Conservation (phyloP, 139 green algal genomes). For the Chlorella sp. region DNA sequence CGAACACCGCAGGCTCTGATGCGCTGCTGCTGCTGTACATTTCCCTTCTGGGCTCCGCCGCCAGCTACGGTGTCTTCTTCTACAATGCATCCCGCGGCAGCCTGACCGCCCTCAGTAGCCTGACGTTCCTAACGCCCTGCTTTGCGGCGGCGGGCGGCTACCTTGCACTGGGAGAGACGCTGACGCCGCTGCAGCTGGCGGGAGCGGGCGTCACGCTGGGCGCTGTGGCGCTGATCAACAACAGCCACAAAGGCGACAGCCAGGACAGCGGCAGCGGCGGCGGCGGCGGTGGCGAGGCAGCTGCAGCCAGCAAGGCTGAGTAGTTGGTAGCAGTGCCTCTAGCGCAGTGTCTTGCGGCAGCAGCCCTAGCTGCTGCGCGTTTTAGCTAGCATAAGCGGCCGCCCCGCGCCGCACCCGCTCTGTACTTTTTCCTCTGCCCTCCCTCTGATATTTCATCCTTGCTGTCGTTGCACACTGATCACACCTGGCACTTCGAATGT, state of each 20-base stretch:
- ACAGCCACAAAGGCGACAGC: background rate
- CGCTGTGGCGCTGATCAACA: conserved; percentile 85
- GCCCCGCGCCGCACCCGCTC: no score
- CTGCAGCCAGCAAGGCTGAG: background rate
- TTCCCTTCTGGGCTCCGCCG: conserved; percentile 91
- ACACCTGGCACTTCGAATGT: no score
- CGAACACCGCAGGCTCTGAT: conserved; percentile 42
- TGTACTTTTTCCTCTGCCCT: no score
- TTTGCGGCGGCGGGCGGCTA: conserved; percentile 88
- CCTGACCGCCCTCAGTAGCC: conserved; percentile 87
- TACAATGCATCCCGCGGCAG: conserved; percentile 78
- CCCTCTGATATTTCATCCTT: no score
- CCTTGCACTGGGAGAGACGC: conserved; percentile 83
- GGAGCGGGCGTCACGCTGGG: conserved; percentile 89
- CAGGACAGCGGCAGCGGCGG: background rate
- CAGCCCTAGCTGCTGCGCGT: no score
- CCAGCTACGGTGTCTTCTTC: conserved; percentile 90
- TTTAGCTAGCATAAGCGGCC: no score
- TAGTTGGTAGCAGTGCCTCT: background rate
- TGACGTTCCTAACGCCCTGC: conserved; percentile 98
- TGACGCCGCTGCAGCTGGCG: conserved; percentile 87
- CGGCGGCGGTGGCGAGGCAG: background rate
- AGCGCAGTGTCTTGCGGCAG: background rate
- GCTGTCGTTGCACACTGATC: no score
- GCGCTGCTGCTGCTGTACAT: conserved; percentile 76